These are phyloP conservation scores for Hygrocybe coccinea DNA, from an alignment of 768 basidiomycete species.

Conservation along the genomic window DNA sequence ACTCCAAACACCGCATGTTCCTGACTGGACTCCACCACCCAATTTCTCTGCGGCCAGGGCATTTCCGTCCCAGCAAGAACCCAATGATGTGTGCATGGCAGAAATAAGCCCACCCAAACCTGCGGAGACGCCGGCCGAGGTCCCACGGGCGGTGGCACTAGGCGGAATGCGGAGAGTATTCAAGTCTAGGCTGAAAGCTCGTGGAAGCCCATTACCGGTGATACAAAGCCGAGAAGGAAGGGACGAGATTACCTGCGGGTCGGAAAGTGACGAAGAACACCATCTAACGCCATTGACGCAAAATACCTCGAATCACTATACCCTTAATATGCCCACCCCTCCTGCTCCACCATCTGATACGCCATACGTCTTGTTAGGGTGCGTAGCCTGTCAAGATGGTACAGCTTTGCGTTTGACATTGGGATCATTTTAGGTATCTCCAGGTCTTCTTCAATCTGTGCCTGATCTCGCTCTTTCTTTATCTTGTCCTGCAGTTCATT, in stretches of 20 bases:
- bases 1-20: constrained; percentile 44
- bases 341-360: constrained; percentile 52
- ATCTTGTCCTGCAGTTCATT: constrained; percentile 81
- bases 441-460: constrained; percentile 94
- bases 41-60: constrained; percentile 56
- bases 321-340: constrained; percentile 70
- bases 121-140: constrained; percentile 36
- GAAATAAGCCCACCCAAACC: constrained; percentile 59
- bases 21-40: constrained; percentile 64
- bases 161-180: constrained; percentile 65
- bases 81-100: constrained; percentile 70
- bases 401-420: constrained; percentile 7
- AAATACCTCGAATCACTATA: constrained; percentile 75
- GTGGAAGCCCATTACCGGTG: constrained; percentile 23
- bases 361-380: constrained; percentile 87
- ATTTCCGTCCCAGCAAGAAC: constrained; percentile 48
- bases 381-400: constrained; percentile 25
- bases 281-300: constrained; percentile 39
- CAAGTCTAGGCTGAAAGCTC: constrained; percentile 52
- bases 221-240: constrained; percentile 26
- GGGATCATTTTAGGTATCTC: constrained; percentile 56
- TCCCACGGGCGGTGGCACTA: constrained; percentile 50
- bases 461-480: constrained; percentile 77
- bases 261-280: constrained; percentile 47
- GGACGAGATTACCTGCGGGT: constrained; percentile 39